Conservation (phyloP, 768 basidiomycete species). For the Kwoniella europaea region DNA sequence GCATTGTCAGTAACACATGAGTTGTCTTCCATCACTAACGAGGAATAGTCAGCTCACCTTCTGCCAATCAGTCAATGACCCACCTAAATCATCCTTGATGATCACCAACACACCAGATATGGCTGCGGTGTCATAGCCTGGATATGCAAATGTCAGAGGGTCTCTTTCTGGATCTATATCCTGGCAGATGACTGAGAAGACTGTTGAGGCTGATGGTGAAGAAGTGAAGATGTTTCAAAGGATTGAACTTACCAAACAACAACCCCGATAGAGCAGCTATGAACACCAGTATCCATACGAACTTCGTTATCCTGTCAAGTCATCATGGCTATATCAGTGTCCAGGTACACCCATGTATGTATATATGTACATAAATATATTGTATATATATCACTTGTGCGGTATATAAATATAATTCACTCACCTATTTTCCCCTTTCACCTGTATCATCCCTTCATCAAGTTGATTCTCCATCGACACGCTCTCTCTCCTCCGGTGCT, state of each 20-base stretch:
- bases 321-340: background rate
- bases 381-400: background rate
- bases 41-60: conserved; percentile 61
- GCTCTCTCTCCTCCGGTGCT: background rate
- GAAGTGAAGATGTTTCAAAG: background rate
- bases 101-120: conserved; percentile 80
- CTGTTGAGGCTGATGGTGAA: background rate
- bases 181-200: background rate
- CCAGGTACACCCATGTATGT: no score
- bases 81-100: conserved; percentile 70
- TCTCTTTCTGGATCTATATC: background rate
- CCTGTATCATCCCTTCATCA: conserved; percentile 41
- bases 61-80: conserved; percentile 66
- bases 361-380: no score
- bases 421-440: conserved; percentile 55
- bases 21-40: no score
- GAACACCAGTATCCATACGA: conserved; percentile 76
- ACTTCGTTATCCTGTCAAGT: conserved; percentile 64
- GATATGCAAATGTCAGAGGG: background rate
- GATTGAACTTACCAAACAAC: conserved; percentile 67
- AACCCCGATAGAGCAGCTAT: conserved; percentile 77
- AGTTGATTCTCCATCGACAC: conserved; percentile 20
- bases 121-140: conserved; percentile 78
- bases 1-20: no score
- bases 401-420: conserved; percentile 20